Base-by-base conservation (phyloP, 768 basidiomycete genomes). In the Lepiota venenata region DNA sequence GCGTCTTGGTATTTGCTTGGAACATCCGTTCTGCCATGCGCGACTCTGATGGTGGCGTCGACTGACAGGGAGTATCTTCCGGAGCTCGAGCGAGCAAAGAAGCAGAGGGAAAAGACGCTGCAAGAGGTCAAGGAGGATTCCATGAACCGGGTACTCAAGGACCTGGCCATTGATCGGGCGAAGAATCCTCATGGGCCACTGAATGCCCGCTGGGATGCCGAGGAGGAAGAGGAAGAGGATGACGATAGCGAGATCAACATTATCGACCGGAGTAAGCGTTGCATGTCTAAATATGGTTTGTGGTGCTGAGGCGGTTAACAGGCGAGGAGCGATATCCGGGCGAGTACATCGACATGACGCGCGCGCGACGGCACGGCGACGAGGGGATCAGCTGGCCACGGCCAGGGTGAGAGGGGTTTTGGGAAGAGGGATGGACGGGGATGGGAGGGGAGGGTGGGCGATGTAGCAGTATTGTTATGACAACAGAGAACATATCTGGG, bases 11-110 rank as follows among this genome's bases (percentile, higher is more conserved):
- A 42, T 46, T 36, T 15, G 21, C 14, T 21, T 41, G 32, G 47
- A 25, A 48, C 25, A 16, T 55, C n/a, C 36, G 22, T 35, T 41
- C 43, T 46, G 40, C 50, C 25, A 39, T 45, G 25, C 46, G 32
- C 32, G 32, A 32, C 41, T 41, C 53, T 56, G 54, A 48, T 25
- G 41, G 43, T 43, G 41, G 42, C 9, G 32, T 32, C n/a, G 5
- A 39, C 43, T 52, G 55, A 27, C 68, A 96, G 93, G 57, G 92
- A 94, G 51, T 99, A 98, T 66, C 79, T 93, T 32, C 94, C 95
- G 0, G 95, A 98, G 64, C 79, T 98, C 4, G 79, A 86, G 41
- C 81, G 84, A 32, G 83, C 93, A 15, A 81, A 81, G 14, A 77
- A 76, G 7, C 73, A 76, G 3, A 80, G 86, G 25, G 86, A 90